Evolutionary conservation across 2,329 filamentous ascomycete genomes (phyloP), one percentile per base, ranked within the genome.

Genomic region (Helotiales sp.): DNA sequence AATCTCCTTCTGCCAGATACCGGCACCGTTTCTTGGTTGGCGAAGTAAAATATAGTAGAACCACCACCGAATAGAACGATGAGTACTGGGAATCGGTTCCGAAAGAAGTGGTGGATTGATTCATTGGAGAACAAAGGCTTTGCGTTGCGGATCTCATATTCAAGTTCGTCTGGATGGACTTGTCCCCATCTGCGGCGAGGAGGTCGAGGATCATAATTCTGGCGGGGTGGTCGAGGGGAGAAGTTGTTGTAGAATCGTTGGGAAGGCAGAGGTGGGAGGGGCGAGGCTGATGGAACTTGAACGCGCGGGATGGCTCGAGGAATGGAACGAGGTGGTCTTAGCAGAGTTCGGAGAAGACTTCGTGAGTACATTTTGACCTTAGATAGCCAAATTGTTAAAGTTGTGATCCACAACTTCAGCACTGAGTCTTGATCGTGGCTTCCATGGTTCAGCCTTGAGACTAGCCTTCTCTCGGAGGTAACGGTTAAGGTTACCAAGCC

Each of bases 1-100:
- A 93, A 93, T 33, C 90, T 81, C 66, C 79, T 78, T 8, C 90
- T 82, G 0, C 88, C 87, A 5, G 85, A 88, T 6, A 91, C 81
- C 1, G 89, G 89, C 13, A 93, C 89, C 30, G 81, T 82, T 71
- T 93, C 87, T 40, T 90, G 76, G 69, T 92, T 88, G 69, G 75
- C 79, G 55, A 85, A 76, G 75, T 91, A 92, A 70, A 91, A 85
- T 3, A 69, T 49, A 15, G 58, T 22, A 5, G 49, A 40, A n/a
- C 72, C 66, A 15, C 76, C 70, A 27, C 76, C 75, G 13, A 75
- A 59, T 0, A 75, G 62, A 15, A 79, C 69, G 13, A 82, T 71
- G 27, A 74, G 66, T 55, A 74, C 72, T 44, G 76, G 76, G 52
- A 62, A 58, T 2, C 66, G 71, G 57, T 72, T 73, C 34, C 71